A percentile compares a stretch with the other conserved stretches of the same genome.
Evolutionary conservation across 345 rosid species (phyloP).

Genomic region (Schrenkiella parvula): DNA sequence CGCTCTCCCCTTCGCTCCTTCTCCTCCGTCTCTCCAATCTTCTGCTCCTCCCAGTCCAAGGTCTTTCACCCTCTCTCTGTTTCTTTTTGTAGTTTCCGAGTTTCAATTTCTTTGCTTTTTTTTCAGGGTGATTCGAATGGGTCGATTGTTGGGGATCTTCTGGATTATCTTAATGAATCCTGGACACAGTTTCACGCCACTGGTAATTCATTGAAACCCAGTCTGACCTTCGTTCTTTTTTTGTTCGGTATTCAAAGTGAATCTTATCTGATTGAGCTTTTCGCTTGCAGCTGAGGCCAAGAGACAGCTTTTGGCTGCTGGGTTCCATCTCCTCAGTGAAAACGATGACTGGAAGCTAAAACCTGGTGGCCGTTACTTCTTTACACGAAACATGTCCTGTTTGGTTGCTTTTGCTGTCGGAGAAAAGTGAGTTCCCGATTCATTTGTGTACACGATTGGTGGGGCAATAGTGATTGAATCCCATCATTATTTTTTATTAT

Average conservation of each 20-base stretch:
- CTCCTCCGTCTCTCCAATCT: slow-evolving; percentile 35
- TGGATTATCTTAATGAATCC: slow-evolving; percentile 84
- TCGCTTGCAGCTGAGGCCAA: slow-evolving; percentile 73
- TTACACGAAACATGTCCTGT: slow-evolving; percentile 89
- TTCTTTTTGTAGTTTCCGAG: background rate
- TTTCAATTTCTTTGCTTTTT: background rate
- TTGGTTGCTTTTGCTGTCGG: slow-evolving; percentile 94
- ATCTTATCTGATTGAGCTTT: background rate
- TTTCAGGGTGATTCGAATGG: slow-evolving; percentile 23
- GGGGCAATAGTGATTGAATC: no score
- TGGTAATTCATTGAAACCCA: slow-evolving; percentile 32
- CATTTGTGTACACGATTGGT: no score
- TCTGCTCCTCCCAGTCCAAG: slow-evolving; percentile 19
- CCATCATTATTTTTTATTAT: no score
- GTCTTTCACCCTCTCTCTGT: background rate
- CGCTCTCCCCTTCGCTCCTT: slow-evolving; percentile 30
- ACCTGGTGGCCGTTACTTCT: slow-evolving; percentile 94
- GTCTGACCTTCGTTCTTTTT: background rate
- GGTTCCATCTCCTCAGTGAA: slow-evolving; percentile 68
- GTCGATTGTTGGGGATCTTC: slow-evolving; percentile 58
- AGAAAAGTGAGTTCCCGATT: slow-evolving; percentile 58
- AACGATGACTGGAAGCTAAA: slow-evolving; percentile 80
- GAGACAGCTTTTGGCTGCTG: slow-evolving; percentile 63
- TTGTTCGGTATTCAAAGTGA: background rate
- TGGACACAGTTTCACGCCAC: slow-evolving; percentile 98